A percentile compares a stretch with the other conserved stretches of the same genome.
phyloP scores from a whole-genome alignment of 257 asterid genomes.

The Phtheirospermum japonicum region DNA sequence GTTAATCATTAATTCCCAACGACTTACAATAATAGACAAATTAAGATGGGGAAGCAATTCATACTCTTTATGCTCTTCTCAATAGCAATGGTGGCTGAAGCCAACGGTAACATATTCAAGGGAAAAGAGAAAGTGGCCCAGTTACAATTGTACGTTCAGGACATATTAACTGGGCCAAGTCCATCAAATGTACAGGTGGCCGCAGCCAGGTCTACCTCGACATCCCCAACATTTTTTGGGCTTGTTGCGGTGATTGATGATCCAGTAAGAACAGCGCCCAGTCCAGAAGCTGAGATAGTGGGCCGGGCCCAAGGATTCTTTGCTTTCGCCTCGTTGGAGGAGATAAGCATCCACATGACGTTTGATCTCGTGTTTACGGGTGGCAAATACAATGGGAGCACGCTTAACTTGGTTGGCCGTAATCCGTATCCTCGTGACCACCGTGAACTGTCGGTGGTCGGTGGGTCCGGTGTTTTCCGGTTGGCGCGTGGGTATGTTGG shows the following conservation, averaged over 20 bases:
- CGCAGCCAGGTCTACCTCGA: background rate
- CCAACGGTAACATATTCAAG: background rate
- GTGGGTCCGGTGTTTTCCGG: conserved; percentile 45
- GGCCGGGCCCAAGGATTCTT: conserved; percentile 44
- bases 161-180: conserved; percentile 24
- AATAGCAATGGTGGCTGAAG: background rate
- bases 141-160: conserved; percentile 41
- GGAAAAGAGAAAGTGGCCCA: conserved; percentile 25
- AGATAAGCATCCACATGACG: conserved; percentile 28
- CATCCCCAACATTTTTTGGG: conserved; percentile 27
- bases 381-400: conserved; percentile 38
- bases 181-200: conserved; percentile 22
- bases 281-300: conserved; percentile 24
- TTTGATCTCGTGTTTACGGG: conserved; percentile 32
- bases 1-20: background rate
- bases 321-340: conserved; percentile 27
- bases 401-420: conserved; percentile 35
- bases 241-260: conserved; percentile 28
- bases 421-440: background rate
- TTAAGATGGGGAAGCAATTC: background rate
- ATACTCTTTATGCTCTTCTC: background rate
- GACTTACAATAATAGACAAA: background rate
- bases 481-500: conserved; percentile 39
- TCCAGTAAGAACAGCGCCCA: conserved; percentile 31
- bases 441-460: conserved; percentile 43